Conservation (phyloP, 108 stramenopile genomes). For the Skeletonema potamos region DNA sequence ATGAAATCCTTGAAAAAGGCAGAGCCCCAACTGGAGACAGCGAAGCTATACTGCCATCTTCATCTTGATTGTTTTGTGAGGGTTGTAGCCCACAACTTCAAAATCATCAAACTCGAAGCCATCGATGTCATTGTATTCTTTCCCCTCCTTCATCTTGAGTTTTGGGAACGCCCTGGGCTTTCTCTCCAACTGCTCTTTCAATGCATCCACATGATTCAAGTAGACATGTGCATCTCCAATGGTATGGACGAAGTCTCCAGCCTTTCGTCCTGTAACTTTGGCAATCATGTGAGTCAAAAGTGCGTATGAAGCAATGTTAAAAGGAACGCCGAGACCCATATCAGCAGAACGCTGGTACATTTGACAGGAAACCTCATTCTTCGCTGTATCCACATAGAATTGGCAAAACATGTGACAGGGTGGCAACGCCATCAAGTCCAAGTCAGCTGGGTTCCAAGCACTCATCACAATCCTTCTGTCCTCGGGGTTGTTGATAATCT, state of each 20-base stretch:
- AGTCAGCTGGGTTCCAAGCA: slow-evolving; percentile 98
- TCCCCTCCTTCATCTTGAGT: slow-evolving; percentile 84
- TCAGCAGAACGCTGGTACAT: slow-evolving; percentile 99
- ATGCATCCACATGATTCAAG: slow-evolving; percentile 97
- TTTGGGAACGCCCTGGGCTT: slow-evolving; percentile 94
- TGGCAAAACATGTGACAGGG: slow-evolving; percentile 99
- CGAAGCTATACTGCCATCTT: slow-evolving; percentile 95
- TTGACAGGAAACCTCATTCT: slow-evolving; percentile 97
- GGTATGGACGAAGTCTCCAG: slow-evolving; percentile 98
- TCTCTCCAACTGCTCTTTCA: slow-evolving; percentile 92
- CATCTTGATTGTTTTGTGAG: slow-evolving; percentile 95
- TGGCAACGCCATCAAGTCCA: slow-evolving; percentile 95
- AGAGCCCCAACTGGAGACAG: not conserved
- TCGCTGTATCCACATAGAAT: slow-evolving; percentile 94
- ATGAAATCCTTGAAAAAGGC: not conserved
- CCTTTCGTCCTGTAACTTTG: slow-evolving; percentile 88
- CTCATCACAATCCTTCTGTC: slow-evolving; percentile 95
- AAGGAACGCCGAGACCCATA: slow-evolving; percentile 99
- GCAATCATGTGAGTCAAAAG: slow-evolving; percentile 94
- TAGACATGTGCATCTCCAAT: slow-evolving; percentile 99
- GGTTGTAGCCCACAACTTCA: slow-evolving; percentile 92
- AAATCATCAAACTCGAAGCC: slow-evolving; percentile 92
- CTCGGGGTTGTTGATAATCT: slow-evolving; percentile 95
- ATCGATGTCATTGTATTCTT: slow-evolving; percentile 81
- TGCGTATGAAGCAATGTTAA: slow-evolving; percentile 99